Conservation (phyloP, 257 asterid species). For the Solanum medicagineum region DNA sequence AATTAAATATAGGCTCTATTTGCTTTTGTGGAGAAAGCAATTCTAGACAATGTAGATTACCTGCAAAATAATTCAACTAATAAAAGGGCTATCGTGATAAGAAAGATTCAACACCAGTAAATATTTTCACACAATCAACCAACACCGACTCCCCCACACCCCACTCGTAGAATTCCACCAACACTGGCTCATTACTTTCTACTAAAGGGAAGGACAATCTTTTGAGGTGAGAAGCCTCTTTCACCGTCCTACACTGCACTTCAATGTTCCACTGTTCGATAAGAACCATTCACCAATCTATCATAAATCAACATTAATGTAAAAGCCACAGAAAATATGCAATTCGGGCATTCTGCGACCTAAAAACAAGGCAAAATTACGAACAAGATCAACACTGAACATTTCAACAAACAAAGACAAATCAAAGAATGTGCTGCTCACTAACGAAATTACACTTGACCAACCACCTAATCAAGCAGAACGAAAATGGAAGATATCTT, state of each 20-base stretch:
- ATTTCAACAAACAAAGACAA: constrained; percentile 15
- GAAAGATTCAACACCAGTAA: too few relatives aligned
- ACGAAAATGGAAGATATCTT: neutral
- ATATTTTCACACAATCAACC: too few relatives aligned
- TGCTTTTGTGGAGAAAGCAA: too few relatives aligned
- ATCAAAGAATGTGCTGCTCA: constrained; percentile 71
- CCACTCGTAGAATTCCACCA: too few relatives aligned
- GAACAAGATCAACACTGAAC: neutral
- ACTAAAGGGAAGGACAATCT: neutral
- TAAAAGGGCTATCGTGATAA: too few relatives aligned
- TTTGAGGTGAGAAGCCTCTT: neutral
- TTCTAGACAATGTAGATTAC: too few relatives aligned
- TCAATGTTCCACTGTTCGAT: neutral
- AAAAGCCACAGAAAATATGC: neutral
- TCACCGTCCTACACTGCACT: neutral
- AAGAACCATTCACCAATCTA: neutral
- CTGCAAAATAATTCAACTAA: too few relatives aligned
- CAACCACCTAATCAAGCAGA: constrained; percentile 24
- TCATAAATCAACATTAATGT: neutral
- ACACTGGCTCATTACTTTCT: neutral
- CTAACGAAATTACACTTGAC: constrained; percentile 28
- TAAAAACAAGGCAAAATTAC: neutral
- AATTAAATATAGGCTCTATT: too few relatives aligned
- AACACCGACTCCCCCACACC: too few relatives aligned
- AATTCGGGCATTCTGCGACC: neutral